A percentile compares a stretch with the other conserved stretches of the same genome.
Conservation (phyloP, 2,329 filamentous ascomycete species). For the Sphaerulina vaccinii region DNA sequence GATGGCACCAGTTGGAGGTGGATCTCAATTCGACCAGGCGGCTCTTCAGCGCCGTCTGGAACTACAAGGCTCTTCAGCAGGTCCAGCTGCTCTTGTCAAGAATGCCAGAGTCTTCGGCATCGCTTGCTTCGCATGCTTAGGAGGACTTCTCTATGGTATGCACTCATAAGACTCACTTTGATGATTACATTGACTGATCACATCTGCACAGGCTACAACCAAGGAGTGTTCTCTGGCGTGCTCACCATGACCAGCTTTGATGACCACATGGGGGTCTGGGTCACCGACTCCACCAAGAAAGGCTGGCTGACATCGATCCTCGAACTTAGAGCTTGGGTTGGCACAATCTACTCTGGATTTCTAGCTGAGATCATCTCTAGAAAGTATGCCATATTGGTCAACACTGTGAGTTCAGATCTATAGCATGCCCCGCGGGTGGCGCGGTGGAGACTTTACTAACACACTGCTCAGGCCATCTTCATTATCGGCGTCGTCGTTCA, state of each 20-base stretch:
- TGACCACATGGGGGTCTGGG: slow-evolving; percentile 44
- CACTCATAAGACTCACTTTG: neutral
- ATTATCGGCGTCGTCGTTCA: slow-evolving; percentile 70
- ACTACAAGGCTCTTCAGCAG: slow-evolving; percentile 42
- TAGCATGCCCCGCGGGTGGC: too few species aligned
- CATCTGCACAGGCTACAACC: slow-evolving; percentile 61
- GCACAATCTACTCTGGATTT: slow-evolving; percentile 67
- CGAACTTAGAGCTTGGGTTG: slow-evolving; percentile 76
- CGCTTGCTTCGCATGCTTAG: slow-evolving; percentile 54
- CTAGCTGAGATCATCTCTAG: slow-evolving; percentile 64
- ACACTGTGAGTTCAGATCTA: too few species aligned
- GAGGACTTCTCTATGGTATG: slow-evolving; percentile 57
- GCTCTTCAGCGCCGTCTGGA: slow-evolving; percentile 44
- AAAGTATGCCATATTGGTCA: slow-evolving; percentile 68
- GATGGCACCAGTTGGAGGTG: slow-evolving; percentile 42
- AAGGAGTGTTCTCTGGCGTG: slow-evolving; percentile 74
- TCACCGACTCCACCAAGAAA: slow-evolving; percentile 41
- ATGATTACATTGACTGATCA: neutral
- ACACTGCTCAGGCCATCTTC: too few species aligned
- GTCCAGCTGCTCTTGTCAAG: slow-evolving; percentile 51
- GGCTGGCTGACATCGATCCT: slow-evolving; percentile 62
- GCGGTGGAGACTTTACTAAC: too few species aligned
- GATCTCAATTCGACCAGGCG: slow-evolving; percentile 41
- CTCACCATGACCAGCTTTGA: slow-evolving; percentile 51
- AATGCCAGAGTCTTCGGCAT: slow-evolving; percentile 57